A percentile compares a stretch with the other conserved stretches of the same genome.
Evolutionary conservation across 495 filamentous ascomycete genomes (phyloP).

Genomic region (Trichoderma orchidacearum): DNA sequence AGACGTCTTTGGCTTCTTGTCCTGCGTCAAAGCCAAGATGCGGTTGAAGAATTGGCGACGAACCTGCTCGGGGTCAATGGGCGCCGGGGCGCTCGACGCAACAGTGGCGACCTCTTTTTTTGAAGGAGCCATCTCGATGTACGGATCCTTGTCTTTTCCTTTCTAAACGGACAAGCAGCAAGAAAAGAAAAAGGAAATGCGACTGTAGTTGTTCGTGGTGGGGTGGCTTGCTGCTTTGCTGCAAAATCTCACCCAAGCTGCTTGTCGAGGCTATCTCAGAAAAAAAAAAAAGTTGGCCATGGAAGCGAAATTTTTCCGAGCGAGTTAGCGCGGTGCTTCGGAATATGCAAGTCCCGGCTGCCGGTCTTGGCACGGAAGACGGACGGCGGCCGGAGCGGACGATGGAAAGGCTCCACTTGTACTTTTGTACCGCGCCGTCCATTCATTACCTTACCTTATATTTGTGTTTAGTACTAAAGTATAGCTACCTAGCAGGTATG

Average conservation of each 20-base stretch:
- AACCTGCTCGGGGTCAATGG: neutral
- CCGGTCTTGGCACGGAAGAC: neutral
- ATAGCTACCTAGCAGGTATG: too few relatives aligned
- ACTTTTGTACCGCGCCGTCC: too few relatives aligned
- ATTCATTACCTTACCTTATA: too few relatives aligned
- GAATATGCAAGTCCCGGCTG: conserved; percentile 1
- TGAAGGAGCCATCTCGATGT: conserved; percentile 1
- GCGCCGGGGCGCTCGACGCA: neutral
- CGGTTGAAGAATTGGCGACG: neutral
- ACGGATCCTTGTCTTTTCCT: too few relatives aligned
- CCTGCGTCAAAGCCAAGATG: neutral
- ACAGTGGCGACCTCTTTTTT: neutral
- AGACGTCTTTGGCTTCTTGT: neutral
- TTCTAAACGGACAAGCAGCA: neutral
- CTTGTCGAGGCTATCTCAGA: too few relatives aligned
- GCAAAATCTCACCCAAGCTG: too few relatives aligned
- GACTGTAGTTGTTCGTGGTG: neutral
- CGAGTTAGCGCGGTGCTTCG: neutral
- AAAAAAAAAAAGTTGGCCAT: neutral
- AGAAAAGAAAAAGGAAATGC: neutral
- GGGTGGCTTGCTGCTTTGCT: neutral
- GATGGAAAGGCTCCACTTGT: neutral
- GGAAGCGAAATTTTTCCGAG: neutral
- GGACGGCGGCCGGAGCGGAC: neutral
- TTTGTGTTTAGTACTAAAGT: too few relatives aligned